A percentile compares a stretch with the other conserved stretches of the same genome.
Evolutionary conservation across 1,284 basidiomycete genomes (phyloP).

Genomic region (Trametes pubescens): DNA sequence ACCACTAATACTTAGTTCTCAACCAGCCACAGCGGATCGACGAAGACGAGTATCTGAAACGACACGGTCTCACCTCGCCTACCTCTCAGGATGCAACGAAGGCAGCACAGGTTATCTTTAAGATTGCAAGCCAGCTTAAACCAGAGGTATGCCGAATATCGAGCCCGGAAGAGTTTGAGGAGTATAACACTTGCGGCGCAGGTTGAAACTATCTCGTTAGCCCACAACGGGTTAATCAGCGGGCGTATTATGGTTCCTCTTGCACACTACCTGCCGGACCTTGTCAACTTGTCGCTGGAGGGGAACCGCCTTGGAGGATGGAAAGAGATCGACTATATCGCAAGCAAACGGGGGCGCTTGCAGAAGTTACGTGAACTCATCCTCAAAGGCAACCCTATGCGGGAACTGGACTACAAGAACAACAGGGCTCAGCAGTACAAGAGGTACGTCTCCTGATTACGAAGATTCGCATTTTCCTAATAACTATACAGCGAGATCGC

Average conservation of each 20-base stretch:
- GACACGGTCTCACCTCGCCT: slow-evolving; percentile 70
- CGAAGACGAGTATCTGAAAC: slow-evolving; percentile 76
- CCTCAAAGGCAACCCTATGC: slow-evolving; percentile 82
- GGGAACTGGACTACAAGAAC: slow-evolving; percentile 66
- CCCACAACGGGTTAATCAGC: slow-evolving; percentile 59
- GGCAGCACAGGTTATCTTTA: slow-evolving; percentile 86
- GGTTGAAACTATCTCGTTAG: slow-evolving; percentile 83
- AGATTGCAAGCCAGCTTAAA: slow-evolving; percentile 79
- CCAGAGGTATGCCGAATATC: slow-evolving; percentile 63
- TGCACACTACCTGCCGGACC: slow-evolving; percentile 70
- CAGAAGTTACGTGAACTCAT: slow-evolving; percentile 78
- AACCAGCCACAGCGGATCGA: slow-evolving; percentile 56
- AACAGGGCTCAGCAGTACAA: slow-evolving; percentile 67
- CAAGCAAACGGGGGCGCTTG: slow-evolving; percentile 66
- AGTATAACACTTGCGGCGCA: slow-evolving; percentile 39
- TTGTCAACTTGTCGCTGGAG: slow-evolving; percentile 86
- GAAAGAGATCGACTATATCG: slow-evolving; percentile 73
- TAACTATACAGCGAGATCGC: slow-evolving; percentile 66
- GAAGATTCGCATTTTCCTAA: slow-evolving; percentile 10
- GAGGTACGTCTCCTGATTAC: slow-evolving; percentile 55
- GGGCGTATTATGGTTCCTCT: slow-evolving; percentile 63
- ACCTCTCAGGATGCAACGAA: slow-evolving; percentile 64
- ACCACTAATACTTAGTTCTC: neutral
- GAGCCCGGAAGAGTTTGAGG: neutral
- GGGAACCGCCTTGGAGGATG: slow-evolving; percentile 73